These are phyloP conservation scores for Spiraea crenata DNA, from an alignment of 331 rosid genomes.

Conservation along the genomic window DNA sequence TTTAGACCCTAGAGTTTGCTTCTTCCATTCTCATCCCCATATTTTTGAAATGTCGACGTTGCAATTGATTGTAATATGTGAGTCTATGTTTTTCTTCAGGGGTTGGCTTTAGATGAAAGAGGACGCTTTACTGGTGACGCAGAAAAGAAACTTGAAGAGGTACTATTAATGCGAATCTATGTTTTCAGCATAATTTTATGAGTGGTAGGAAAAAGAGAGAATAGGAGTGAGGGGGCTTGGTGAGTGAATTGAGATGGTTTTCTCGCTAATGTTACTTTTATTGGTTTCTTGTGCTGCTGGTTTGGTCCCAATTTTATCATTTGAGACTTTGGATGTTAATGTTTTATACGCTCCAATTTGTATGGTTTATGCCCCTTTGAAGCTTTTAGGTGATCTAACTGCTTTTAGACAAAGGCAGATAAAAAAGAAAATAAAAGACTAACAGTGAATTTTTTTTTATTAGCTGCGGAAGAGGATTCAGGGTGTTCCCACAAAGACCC, in stretches of 20 bases:
- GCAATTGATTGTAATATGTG: conserved; percentile 11
- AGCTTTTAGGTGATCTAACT: background rate
- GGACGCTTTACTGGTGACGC: conserved; percentile 78
- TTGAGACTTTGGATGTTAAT: background rate
- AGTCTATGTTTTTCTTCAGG: conserved; percentile 43
- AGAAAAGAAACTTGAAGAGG: conserved; percentile 89
- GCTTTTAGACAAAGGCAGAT: background rate
- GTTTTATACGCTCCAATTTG: background rate
- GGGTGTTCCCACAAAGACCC: conserved; percentile 49
- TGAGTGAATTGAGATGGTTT: background rate
- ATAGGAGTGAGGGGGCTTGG: background rate
- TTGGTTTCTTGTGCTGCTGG: conserved; percentile 11
- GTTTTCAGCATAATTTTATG: conserved; percentile 12
- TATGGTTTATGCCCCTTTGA: background rate
- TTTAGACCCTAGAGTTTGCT: background rate
- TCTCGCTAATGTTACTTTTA: background rate
- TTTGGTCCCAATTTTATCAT: background rate
- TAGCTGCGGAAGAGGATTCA: conserved; percentile 80
- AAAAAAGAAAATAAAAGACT: background rate
- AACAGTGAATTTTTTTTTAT: conserved; percentile 17
- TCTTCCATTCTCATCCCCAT: conserved; percentile 4
- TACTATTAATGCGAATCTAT: conserved; percentile 18
- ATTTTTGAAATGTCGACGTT: conserved; percentile 5
- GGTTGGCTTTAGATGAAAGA: conserved; percentile 71
- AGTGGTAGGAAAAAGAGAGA: conserved; percentile 12